Base-by-base conservation (phyloP, 1,139 yeast species). In the Pichia sp. region DNA sequence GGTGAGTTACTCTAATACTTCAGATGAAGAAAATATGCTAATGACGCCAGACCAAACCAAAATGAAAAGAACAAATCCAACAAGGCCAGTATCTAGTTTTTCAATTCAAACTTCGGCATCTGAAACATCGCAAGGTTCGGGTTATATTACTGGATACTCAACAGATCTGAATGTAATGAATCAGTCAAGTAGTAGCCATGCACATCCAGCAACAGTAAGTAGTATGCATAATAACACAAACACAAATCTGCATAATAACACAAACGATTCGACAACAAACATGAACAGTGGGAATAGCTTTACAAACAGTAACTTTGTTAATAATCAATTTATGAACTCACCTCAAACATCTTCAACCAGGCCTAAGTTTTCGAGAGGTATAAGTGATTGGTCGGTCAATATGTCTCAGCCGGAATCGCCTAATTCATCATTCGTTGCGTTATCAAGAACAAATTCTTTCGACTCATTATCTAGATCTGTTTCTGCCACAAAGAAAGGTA, bases 91-190 rank as follows among this genome's bases (percentile, higher is more conserved):
- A 0, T 65, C 68, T 15, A 59, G 59, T 11, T 48, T 63, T 2
- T 64, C 68, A 0, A 48, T 59, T 1, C 66, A 62, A 40, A 62
- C 67, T 4, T 59, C 64, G 1, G 48, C 59, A 23, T 62, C 66
- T 7, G 68, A 64, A 41, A 64, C 66, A 3, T 64, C 68, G 0
- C 58, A 56, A 44, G 67, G 66, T 0, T 64, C 68, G 2, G 68
- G 65, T 0, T 61, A 64, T 48, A 56, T 57, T 25, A 63, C 68
- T 1, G 64, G 67, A 4, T 63, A 62, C 45, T 64, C 68, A 2
- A 63, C 67, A 0, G 68, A 65, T 40, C 55, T 52, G 12, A 46
- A 49, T 29, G n/a, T 38, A 13, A 8, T 30, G 13, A 43, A 23
- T 29, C 4, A n/a, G 13, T 27, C 18, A 6, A 22, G 13, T 27